Percentiles rank a stretch among this genome's conserved stretches.
Conservation (phyloP, 1,284 basidiomycete genomes). For the Ceratorhiza oryzae-sativae region DNA sequence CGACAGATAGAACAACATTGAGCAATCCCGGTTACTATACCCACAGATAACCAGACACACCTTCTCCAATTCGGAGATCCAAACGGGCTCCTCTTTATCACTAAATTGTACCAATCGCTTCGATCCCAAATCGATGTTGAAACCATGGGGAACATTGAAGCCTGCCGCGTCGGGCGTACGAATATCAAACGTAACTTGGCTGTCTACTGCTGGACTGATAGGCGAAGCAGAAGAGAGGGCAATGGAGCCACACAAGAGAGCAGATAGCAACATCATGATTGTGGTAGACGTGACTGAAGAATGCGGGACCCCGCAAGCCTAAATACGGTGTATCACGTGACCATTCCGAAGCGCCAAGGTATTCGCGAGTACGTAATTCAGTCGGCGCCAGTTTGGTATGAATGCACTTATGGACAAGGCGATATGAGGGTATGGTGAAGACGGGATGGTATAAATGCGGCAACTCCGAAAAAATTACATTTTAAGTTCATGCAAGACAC, state of each 20-base stretch:
- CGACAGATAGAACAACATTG: background rate
- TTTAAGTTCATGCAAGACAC: constrained; percentile 19
- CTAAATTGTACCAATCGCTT: constrained; percentile 78
- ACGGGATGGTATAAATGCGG: constrained; percentile 27
- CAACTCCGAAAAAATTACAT: constrained; percentile 15
- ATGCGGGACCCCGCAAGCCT: constrained; percentile 13
- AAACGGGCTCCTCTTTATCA: constrained; percentile 64
- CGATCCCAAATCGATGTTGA: constrained; percentile 71
- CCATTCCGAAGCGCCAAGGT: background rate
- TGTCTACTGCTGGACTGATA: constrained; percentile 18
- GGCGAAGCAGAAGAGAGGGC: constrained; percentile 36
- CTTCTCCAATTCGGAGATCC: constrained; percentile 87
- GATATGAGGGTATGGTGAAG: constrained; percentile 11
- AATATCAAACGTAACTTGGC: constrained; percentile 24
- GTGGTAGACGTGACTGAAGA: constrained; percentile 3
- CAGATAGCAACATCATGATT: constrained; percentile 19
- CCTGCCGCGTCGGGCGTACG: background rate
- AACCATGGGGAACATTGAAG: constrained; percentile 48
- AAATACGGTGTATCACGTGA: constrained; percentile 18
- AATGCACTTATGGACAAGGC: background rate
- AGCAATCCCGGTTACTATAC: background rate
- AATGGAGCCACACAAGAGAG: constrained; percentile 39
- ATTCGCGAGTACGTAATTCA: background rate
- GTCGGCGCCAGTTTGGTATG: background rate
- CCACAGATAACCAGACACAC: constrained; percentile 49